Base-by-base conservation (phyloP, 116 monocot species). In the Papilionanthe hybrid region DNA sequence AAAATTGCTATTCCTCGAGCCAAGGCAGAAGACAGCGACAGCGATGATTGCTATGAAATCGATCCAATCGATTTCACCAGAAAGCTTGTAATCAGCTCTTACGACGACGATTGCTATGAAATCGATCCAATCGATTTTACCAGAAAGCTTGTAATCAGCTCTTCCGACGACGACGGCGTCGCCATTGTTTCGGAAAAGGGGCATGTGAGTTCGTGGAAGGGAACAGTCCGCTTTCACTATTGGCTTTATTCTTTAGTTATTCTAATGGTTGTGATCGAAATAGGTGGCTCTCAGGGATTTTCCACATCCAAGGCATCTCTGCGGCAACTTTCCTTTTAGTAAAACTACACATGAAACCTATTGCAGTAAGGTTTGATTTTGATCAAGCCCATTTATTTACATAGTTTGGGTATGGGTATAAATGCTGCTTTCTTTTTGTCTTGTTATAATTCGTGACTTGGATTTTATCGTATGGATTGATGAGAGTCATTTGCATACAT, bases 291-390 rank as follows among this genome's bases (percentile, higher is more conserved):
- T 84, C 27, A 81, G 84, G 75, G 89, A 89, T 77, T 89, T 79
- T 57, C 84, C 86, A 11, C 89, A 89, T 82, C 86, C 86, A 42
- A 84, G 89, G 49, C 86, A 89, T 80, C 84, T 89, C 19, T 89
- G 86, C 73, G 89, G 50, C 41, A 86, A 84, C 71, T 84, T 86
- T 27, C 84, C 86, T 60, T 86, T 86, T 74, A 12, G 80, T 42
- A 55, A 30, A 56, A 84, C 86, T 44, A 7, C 77, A 23, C 84
- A 83, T 44, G 84, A 86, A 56, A 84, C 43, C 37, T 77, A 74
- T 45, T 84, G 86, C 43, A 71, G 44, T 45, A 74, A 86, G 86
- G 86, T 89, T 42, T 12, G 28, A 0, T 49, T 56, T 23, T 45
- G 10, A 65, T 23, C 23, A 65, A 65, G 12, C 32, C 29, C 17